Evolutionary conservation across 768 basidiomycete species (phyloP), one percentile per base, ranked within the genome.

Genomic region (Coprinopsis marcescibilis): DNA sequence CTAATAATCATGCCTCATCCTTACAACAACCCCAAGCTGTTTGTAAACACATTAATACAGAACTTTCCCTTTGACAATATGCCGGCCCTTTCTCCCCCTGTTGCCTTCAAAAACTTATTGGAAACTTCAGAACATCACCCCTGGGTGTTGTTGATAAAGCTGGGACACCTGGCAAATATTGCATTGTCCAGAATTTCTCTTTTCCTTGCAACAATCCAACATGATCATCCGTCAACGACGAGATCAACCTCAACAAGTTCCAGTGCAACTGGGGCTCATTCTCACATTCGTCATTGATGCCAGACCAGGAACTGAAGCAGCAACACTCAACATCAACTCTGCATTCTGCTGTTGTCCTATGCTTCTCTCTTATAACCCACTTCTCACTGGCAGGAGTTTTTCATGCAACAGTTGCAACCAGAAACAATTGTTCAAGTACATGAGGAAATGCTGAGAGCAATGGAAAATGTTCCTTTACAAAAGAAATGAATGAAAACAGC

Each of bases 121-220:
- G 74, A 0, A 65, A 63, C 0, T 76, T 76, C 32, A 50, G 49
- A 0, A 62, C 72, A 0, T 67, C 69, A 0, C 75, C 73, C 0
- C 54, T 76, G 0, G 65, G 65, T 0, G 52, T 71, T 0, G 62
- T 74, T 0, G 66, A 65, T 0, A 75, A 74, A 43, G 56, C 54
- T 0, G 45, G 48, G n/a, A 32, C 26, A 1, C 20, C 34, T 10
- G 40, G 58, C 4, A 57, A 59, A 14, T 62, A 64, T 7, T 53
- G 59, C 0, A 27, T 72, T 0, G 55, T 74, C 0, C 70, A 74
- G 32, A 57, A 63, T 25, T 47, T 65, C 12, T 68, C 66, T 1
- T 65, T 46, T 40, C 64, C 64, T 1, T 11, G 52, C 1, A 41
- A 60, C 26, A 33, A 64, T 27, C 60, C 58, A 1, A 5, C 11